Base-by-base conservation (phyloP, 805 yeast genomes). In the Yamadazyma tumulicola region DNA sequence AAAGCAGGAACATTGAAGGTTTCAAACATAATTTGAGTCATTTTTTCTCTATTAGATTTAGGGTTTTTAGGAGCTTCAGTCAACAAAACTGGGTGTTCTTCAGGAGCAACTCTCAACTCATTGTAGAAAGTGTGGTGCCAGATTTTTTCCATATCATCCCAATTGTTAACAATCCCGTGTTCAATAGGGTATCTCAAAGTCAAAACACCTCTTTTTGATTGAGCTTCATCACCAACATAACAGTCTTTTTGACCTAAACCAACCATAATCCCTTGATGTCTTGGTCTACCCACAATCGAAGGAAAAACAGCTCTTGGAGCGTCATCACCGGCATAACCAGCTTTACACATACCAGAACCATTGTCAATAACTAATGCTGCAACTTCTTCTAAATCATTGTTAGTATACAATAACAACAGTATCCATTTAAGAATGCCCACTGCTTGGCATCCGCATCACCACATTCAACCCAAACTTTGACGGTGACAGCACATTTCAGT, bases 321-420 rank as follows among this genome's bases (percentile, higher is more conserved):
- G 77, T 93, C 98, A 67, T 93, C 97, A 78, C 98, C 98, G 81
- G 98, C 97, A 69, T 89, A 93, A 74, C 98, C 98, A 91, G 98
- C 98, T 72, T 93, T 93, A 83, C 98, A 93, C 97, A 93, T 93
- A 81, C 98, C 98, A 65, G 98, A 93, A 77, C 98, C 98, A 76
- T 91, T 91, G 72, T 91, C 98, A 75, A 91, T 91, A 75, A 91
- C 97, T 69, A 77, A 69, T 56, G 70, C 69, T 54, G 70, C 70
- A 52, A 65, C 71, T 66, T 66, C 72, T 65, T 67, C 73, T 57
- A 47, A 42, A 30, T 25, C 20, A 23, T 27, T 11, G 56, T 53
- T 54, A 55, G 56, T 55, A 48, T 13, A 21, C 7, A 24, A 7
- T 11, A 24, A n/a, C n/a, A n/a, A n/a, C n/a, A n/a, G n/a, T n/a